Evolutionary conservation across 2,329 filamentous ascomycete genomes (phyloP).

Genomic region (Trichoderma endophyticum): DNA sequence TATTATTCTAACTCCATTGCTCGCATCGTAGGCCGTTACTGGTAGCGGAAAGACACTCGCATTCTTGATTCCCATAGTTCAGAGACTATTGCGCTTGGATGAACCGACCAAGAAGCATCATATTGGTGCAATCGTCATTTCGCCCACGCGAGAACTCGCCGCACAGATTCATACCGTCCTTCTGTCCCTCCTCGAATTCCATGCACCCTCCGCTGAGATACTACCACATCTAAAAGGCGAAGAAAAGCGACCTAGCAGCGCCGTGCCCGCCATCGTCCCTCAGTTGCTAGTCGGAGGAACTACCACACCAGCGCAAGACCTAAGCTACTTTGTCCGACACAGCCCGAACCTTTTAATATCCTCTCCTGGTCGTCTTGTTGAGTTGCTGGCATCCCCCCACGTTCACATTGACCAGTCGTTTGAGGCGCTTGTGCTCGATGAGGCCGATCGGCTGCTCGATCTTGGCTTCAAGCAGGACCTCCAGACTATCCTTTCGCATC

Average conservation of each 20-base stretch:
- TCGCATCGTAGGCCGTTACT: conserved; percentile 64
- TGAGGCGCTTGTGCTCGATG: conserved; percentile 87
- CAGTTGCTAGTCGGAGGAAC: conserved; percentile 85
- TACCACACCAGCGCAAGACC: conserved; percentile 75
- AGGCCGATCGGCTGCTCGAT: conserved; percentile 89
- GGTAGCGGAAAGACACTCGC: conserved; percentile 88
- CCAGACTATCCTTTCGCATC: conserved; percentile 74
- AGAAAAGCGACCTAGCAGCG: conserved; percentile 50
- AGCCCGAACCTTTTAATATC: conserved; percentile 87
- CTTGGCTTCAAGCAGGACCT: conserved; percentile 91
- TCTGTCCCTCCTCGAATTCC: conserved; percentile 73
- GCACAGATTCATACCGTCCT: conserved; percentile 86
- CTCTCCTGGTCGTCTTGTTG: conserved; percentile 84
- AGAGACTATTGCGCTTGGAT: conserved; percentile 74
- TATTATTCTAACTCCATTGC: neutral
- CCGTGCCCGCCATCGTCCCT: conserved; percentile 63
- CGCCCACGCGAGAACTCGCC: conserved; percentile 85
- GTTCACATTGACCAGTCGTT: conserved; percentile 89
- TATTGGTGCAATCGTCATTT: conserved; percentile 85
- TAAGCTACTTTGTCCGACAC: conserved; percentile 77
- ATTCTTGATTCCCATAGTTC: conserved; percentile 79
- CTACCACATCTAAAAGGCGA: conserved; percentile 54
- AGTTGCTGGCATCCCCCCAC: conserved; percentile 80
- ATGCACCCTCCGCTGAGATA: conserved; percentile 70
- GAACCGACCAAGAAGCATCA: conserved; percentile 87